Evolutionary conservation across 345 rosid species (phyloP).

Genomic region (Sisymbrium irio): DNA sequence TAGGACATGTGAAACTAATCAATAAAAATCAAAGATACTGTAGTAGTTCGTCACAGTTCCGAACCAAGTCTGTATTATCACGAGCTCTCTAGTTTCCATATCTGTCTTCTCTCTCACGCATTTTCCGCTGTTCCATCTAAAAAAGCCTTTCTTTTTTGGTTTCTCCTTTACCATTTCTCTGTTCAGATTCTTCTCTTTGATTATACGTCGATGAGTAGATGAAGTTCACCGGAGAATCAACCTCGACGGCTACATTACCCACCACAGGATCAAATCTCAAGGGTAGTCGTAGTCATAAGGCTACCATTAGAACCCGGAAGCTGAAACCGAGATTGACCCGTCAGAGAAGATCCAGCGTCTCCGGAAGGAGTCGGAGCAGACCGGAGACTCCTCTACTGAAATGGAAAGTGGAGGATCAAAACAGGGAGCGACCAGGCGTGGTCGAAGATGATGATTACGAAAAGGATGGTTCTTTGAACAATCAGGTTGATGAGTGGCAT

Average conservation of each 20-base stretch:
- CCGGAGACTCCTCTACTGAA: conserved; percentile 61
- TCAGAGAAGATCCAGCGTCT: conserved; percentile 40
- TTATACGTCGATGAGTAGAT: conserved; percentile 22
- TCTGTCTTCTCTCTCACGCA: conserved; percentile 5
- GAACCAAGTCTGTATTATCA: conserved; percentile 21
- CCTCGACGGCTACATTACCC: conserved; percentile 39
- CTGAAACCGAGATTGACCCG: conserved; percentile 42
- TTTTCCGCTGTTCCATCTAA: neutral
- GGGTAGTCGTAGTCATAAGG: neutral
- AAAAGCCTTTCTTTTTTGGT: neutral
- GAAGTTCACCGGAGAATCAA: conserved; percentile 60
- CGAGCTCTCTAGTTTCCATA: conserved; percentile 12
- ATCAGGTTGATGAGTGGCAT: conserved; percentile 20
- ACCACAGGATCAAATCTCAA: conserved; percentile 45
- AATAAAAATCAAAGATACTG: neutral
- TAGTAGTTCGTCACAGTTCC: neutral
- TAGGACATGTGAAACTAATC: neutral
- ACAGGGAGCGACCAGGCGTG: conserved; percentile 20
- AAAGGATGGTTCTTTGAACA: conserved; percentile 24
- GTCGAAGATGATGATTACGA: conserved; percentile 34
- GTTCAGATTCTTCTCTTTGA: neutral
- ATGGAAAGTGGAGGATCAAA: conserved; percentile 57
- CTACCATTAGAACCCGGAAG: conserved; percentile 36
- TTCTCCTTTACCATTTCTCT: no score
- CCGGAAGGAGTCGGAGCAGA: conserved; percentile 48